Evolutionary conservation across 352 stramenopile species (phyloP).

Genomic region (Phytophthora podocarpi): DNA sequence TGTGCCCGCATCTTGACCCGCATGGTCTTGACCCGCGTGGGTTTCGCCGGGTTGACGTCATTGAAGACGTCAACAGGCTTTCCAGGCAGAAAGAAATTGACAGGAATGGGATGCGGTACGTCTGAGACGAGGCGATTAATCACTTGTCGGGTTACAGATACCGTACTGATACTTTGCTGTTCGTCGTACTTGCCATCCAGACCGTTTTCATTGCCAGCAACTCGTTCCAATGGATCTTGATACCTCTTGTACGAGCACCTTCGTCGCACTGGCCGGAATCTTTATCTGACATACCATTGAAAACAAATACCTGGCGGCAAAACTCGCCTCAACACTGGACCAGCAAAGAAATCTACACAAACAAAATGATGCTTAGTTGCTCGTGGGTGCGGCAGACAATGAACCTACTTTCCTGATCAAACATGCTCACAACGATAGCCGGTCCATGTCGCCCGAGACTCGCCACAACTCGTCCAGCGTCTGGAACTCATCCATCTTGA

Average conservation of each 20-base stretch:
- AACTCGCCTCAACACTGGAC: slow-evolving; percentile 1
- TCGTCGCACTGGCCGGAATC: no score
- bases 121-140: slow-evolving; percentile 7
- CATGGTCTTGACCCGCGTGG: background rate
- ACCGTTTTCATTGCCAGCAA: no score
- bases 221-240: no score
- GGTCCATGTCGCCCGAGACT: slow-evolving; percentile 86
- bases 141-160: no score
- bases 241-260: no score
- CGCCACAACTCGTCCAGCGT: slow-evolving; percentile 83
- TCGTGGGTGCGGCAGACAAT: background rate
- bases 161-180: no score
- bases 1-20: no score
- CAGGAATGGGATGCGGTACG: slow-evolving; percentile 28
- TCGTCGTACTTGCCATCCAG: no score
- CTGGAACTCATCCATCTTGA: slow-evolving; percentile 89
- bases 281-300: no score
- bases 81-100: slow-evolving; percentile 25
- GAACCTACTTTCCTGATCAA: slow-evolving; percentile 20
- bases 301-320: background rate
- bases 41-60: slow-evolving; percentile 21
- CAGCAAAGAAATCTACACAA: slow-evolving; percentile 25
- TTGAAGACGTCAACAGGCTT: slow-evolving; percentile 25
- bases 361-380: slow-evolving; percentile 22
- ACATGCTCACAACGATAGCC: slow-evolving; percentile 69